Evolutionary conservation across 306 rosid genomes (phyloP).

Genomic region (Fragaria nilgerrensis): DNA sequence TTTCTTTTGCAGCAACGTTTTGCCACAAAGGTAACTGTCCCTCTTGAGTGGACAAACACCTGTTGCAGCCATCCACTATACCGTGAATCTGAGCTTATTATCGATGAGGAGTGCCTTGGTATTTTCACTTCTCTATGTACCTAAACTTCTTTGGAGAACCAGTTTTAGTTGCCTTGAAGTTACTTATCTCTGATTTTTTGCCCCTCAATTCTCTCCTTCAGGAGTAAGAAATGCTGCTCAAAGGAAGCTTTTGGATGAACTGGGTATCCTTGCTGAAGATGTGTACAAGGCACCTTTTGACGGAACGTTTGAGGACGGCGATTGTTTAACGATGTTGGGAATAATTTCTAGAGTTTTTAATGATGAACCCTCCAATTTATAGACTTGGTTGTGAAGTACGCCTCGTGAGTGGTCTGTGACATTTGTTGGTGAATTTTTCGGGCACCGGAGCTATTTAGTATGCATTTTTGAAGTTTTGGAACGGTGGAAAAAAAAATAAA

Average conservation of each 20-base stretch:
- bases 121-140: slow-evolving; percentile 14
- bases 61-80: slow-evolving; percentile 98
- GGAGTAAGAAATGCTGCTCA: slow-evolving; percentile 96
- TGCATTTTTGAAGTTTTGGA: too few relatives aligned
- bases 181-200: slow-evolving; percentile 2
- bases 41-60: slow-evolving; percentile 98
- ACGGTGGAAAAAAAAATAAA: too few relatives aligned
- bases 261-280: slow-evolving; percentile 88
- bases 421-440: too few relatives aligned
- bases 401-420: too few relatives aligned
- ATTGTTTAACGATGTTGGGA: too few relatives aligned
- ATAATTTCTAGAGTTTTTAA: too few relatives aligned
- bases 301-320: too few relatives aligned
- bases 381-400: too few relatives aligned
- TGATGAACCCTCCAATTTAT: too few relatives aligned
- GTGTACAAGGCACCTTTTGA: slow-evolving; percentile 10
- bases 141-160: slow-evolving; percentile 10
- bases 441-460: too few relatives aligned
- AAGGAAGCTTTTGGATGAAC: slow-evolving; percentile 94
- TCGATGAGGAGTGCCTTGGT: slow-evolving; percentile 76
- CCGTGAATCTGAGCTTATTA: slow-evolving; percentile 96
- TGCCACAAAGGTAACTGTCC: slow-evolving; percentile 94
- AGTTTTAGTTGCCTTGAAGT: slow-evolving; percentile 1
- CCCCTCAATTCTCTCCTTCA: slow-evolving; percentile 26
- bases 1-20: slow-evolving; percentile 75